Base-by-base conservation (phyloP, 2,329 filamentous ascomycete species). In the Penicillium palitans region DNA sequence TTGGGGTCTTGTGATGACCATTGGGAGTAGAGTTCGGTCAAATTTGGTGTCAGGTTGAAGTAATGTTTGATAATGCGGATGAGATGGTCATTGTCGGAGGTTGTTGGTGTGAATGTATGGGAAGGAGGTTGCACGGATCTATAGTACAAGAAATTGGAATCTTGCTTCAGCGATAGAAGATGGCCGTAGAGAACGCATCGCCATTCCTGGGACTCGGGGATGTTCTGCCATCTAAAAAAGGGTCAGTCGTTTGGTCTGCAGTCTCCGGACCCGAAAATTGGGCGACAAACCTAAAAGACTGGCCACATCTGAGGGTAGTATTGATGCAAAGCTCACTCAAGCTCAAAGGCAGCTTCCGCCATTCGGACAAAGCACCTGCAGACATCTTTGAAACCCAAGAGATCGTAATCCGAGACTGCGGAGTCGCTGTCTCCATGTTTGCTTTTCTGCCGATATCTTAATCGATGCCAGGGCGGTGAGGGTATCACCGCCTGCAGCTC, bases 221-320 rank as follows among this genome's bases (percentile, higher is more conserved):
- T 85, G 72, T 93, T 92, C 61, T 88, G 89, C 95, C 95, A 99
- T 79, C 93, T 88, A 68, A 35, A 33, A 47, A 47, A 51, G 53
- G 41, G n/a, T 53, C 54, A 49, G 52, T 63, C 33, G 53, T 41
- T 41, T 47, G 25, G 29, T 33, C 8, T 33, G 15, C 7, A 10
- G 25, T 35, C 25, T 9, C 6, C 15, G 13, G 46, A 1, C 13
- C 31, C 13, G 13, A 25, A 24, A 49, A 35, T 27, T 17, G 53
- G 62, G 42, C 25, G 46, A 63, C 64, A 59, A 74, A 86, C 84
- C 86, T 79, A 66, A 99, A 99, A 0, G 93, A 96, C 74, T 99
- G 95, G 4, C 95, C 95, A 73, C 95, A 99, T 61, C 93, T 88
- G 35, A 99, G 80, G 0, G 92, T 96, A 0, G 93, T 99, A 68